Evolutionary conservation across 1,139 yeast species (phyloP).

Genomic region (Lodderomyces pseudojiufengensis): DNA sequence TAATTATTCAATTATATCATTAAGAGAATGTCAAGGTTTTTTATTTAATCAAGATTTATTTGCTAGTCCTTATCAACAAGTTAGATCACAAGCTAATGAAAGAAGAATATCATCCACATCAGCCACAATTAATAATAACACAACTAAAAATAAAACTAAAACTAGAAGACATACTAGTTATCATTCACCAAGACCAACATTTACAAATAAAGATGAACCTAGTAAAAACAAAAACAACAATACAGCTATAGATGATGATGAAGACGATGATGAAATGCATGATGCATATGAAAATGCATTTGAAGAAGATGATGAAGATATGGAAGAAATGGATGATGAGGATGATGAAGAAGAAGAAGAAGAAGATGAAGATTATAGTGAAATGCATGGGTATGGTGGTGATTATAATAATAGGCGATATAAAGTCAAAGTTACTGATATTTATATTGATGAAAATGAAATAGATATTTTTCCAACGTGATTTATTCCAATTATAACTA

Average conservation of each 20-base stretch:
- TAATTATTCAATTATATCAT: conserved; percentile 40
- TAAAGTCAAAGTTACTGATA: conserved; percentile 52
- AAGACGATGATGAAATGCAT: conserved; percentile 5
- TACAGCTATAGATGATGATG: conserved; percentile 9
- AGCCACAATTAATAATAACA: background rate
- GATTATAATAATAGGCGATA: conserved; percentile 28
- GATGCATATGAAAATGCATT: conserved; percentile 8
- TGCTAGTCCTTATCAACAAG: conserved; percentile 65
- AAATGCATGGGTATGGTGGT: conserved; percentile 22
- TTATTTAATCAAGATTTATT: conserved; percentile 71
- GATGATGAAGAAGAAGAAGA: conserved; percentile 23
- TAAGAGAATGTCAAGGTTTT: conserved; percentile 70
- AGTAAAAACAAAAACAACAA: conserved; percentile 12
- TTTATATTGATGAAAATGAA: conserved; percentile 42
- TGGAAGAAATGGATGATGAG: conserved; percentile 16
- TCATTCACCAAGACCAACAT: conserved; percentile 26
- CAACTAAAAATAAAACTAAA: background rate
- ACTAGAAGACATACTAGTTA: conserved; percentile 35
- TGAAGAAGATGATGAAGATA: conserved; percentile 16
- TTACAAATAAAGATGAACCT: conserved; percentile 12
- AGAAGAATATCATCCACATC: conserved; percentile 14
- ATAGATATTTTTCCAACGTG: conserved; percentile 22
- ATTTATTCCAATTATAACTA: too few species aligned
- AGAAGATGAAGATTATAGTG: conserved; percentile 22
- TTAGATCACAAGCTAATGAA: conserved; percentile 42